Base-by-base conservation (phyloP, 805 yeast species). In the Saturnispora kantuleensis region DNA sequence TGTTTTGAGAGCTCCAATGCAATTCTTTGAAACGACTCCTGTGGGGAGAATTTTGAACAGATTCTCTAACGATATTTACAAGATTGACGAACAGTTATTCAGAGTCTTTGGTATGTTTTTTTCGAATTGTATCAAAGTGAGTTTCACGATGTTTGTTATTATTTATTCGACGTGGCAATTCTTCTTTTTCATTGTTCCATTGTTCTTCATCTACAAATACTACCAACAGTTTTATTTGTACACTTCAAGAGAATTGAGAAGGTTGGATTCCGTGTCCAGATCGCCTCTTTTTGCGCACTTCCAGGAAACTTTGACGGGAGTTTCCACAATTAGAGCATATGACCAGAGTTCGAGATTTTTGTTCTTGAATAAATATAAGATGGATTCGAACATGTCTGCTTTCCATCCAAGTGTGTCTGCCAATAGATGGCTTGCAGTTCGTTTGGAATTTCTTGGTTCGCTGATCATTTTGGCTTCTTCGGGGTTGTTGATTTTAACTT, bases 371-470 rank as follows among this genome's bases (percentile, higher is more conserved):
- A 76, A 77, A 56, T 66, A 74, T 35, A 76, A 84, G 58, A 74
- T 89, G 55, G 97, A 93, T 59, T 76, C 75, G 56, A 90, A 93
- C 61, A 78, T 90, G 83, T 74, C 84, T 55, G 97, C 97, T 0
- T 87, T 77, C 57, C 94, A 87, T 70, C 96, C 97, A 28, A 75
- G 95, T 10, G 79, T 88, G 46, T 83, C 85, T 60, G 89, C 96
- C 10, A 93, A 94, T 63, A 79, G 99, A 67, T 93, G 99, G 99
- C 74, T 93, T 49, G 96, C 97, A 9, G 95, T 87, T 10, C 76
- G 99, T 58, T 72, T 93, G 48, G 97, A 94, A 64, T 80, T 85
- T 51, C 69, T 93, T 52, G 97, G 98, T 30, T 84, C 97, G 1
- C 55, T 89, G 38, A 84, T 93, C 50, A 90, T 93, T 56, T 73